Conservation (phyloP, 257 asterid genomes). For the Ajuga chamaepitys region DNA sequence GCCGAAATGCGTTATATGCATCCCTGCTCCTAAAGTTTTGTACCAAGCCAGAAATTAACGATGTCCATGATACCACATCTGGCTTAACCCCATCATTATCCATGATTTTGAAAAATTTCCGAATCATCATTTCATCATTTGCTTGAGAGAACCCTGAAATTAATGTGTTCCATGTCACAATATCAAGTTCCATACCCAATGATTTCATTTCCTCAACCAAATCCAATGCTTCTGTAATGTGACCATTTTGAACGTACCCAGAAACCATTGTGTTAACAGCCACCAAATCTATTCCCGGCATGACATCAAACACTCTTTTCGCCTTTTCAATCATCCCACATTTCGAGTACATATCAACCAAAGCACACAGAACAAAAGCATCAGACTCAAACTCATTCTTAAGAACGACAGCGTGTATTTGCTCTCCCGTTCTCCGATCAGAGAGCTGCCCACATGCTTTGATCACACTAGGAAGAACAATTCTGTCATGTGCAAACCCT, state of each 20-base stretch:
- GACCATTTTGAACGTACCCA: constrained; percentile 42
- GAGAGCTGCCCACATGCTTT: constrained; percentile 63
- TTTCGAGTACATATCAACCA: constrained; percentile 60
- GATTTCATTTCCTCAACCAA: constrained; percentile 42
- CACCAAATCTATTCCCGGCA: constrained; percentile 47
- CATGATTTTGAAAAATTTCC: constrained; percentile 34
- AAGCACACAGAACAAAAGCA: constrained; percentile 45
- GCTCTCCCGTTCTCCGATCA: constrained; percentile 43
- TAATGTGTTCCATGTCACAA: constrained; percentile 58
- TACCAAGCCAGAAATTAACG: constrained; percentile 60
- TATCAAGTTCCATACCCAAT: constrained; percentile 38
- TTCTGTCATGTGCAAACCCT: constrained; percentile 30
- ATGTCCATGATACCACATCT: constrained; percentile 69
- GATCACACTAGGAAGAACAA: constrained; percentile 60
- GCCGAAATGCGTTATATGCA: constrained; percentile 36
- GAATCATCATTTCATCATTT: constrained; percentile 33
- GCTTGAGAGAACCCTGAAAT: constrained; percentile 66
- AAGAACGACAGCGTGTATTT: constrained; percentile 39
- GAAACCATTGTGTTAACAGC: constrained; percentile 58
- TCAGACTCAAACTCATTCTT: constrained; percentile 36
- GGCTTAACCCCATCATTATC: constrained; percentile 34
- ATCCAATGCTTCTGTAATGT: constrained; percentile 23
- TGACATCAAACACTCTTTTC: constrained; percentile 38
- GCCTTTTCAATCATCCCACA: constrained; percentile 45
- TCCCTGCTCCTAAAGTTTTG: constrained; percentile 38